These are phyloP conservation scores for Aphanomyces euteiches DNA, from an alignment of 352 stramenopile genomes.

Conservation along the genomic window DNA sequence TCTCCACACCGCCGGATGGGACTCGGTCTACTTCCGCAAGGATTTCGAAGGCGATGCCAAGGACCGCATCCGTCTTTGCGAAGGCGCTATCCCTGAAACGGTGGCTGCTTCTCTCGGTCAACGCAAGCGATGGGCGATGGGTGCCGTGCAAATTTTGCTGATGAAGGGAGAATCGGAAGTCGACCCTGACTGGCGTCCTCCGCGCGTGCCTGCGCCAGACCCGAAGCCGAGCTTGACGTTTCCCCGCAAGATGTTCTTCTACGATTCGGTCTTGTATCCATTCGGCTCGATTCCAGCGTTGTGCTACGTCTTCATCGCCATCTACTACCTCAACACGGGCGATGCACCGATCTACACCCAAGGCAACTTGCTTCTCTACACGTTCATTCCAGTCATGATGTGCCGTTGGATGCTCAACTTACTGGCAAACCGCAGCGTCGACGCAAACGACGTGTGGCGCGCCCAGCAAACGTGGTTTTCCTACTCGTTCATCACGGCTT, in stretches of 20 bases:
- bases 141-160: slow-evolving; percentile 81
- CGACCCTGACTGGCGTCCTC: slow-evolving; percentile 82
- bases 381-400: slow-evolving; percentile 82
- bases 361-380: slow-evolving; percentile 77
- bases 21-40: slow-evolving; percentile 88
- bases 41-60: slow-evolving; percentile 84
- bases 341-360: slow-evolving; percentile 82
- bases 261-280: slow-evolving; percentile 84
- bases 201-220: slow-evolving; percentile 74
- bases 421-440: slow-evolving; percentile 78
- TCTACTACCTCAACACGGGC: slow-evolving; percentile 84
- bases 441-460: slow-evolving; percentile 88
- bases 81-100: slow-evolving; percentile 79
- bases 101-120: slow-evolving; percentile 83
- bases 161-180: slow-evolving; percentile 88
- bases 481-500: slow-evolving; percentile 85
- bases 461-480: slow-evolving; percentile 88
- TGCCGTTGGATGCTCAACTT: slow-evolving; percentile 77
- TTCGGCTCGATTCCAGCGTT: slow-evolving; percentile 82
- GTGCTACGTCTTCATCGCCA: slow-evolving; percentile 78
- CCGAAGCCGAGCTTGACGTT: slow-evolving; percentile 77
- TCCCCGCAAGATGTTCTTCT: slow-evolving; percentile 88
- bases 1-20: slow-evolving; percentile 76
- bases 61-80: slow-evolving; percentile 80
- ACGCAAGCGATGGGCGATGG: slow-evolving; percentile 86